Evolutionary conservation across 208 protist species (phyloP).

Genomic region (Leishmania gerbilli): DNA sequence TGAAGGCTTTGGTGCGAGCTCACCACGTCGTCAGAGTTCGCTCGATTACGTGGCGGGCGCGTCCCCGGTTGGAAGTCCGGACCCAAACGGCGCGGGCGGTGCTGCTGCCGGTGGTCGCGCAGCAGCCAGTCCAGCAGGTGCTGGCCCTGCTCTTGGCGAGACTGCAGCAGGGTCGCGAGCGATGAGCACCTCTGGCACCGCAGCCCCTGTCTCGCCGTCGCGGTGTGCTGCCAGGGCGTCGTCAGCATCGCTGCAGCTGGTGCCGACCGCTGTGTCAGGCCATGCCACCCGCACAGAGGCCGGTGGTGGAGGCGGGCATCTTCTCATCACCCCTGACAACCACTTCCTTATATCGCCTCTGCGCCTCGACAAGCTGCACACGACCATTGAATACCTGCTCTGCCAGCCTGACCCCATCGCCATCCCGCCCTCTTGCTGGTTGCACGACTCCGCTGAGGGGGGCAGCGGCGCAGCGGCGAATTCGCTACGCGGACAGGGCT

Average conservation of each 20-base stretch:
- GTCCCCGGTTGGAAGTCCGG: too few relatives aligned
- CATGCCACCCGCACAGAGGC: constrained; percentile 10
- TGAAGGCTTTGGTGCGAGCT: neutral
- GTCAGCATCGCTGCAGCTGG: neutral
- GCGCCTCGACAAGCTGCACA: constrained; percentile 51
- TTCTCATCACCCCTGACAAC: constrained; percentile 25
- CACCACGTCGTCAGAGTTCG: constrained; percentile 15
- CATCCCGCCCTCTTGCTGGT: constrained; percentile 31
- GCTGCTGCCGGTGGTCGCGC: neutral
- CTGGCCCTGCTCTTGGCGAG: neutral
- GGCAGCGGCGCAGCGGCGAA: neutral
- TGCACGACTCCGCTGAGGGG: constrained; percentile 18
- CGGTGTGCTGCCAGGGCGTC: neutral
- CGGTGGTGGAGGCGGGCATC: constrained; percentile 18
- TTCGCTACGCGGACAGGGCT: neutral
- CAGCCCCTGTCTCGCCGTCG: neutral
- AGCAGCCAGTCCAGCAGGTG: neutral
- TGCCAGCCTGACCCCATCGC: constrained; percentile 50
- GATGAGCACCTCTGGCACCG: neutral
- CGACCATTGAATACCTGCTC: constrained; percentile 50
- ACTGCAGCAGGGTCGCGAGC: neutral
- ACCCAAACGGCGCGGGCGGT: neutral
- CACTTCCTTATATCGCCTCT: constrained; percentile 43
- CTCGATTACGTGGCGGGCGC: constrained; percentile 14
- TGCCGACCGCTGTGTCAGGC: too few relatives aligned